These are phyloP conservation scores for Trametes hirsuta DNA, from an alignment of 1,284 basidiomycete species.

Conservation along the genomic window DNA sequence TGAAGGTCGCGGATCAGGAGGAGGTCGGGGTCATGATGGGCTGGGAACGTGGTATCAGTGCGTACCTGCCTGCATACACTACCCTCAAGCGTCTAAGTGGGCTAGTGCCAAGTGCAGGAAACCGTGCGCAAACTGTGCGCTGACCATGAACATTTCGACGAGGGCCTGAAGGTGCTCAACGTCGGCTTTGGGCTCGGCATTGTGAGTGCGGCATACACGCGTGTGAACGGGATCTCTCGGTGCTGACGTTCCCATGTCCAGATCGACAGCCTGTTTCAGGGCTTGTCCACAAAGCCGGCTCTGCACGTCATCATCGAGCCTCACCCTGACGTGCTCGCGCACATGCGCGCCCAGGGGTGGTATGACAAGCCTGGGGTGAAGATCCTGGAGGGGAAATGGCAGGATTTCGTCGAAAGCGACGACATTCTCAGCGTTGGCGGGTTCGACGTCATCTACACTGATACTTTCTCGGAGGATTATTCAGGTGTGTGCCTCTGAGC, in stretches of 20 bases:
- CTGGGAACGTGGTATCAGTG: constrained; percentile 86
- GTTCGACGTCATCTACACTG: constrained; percentile 94
- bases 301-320: constrained; percentile 95
- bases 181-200: constrained; percentile 96
- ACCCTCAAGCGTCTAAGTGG: constrained; percentile 23
- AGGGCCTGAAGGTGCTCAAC: constrained; percentile 79
- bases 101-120: constrained; percentile 56
- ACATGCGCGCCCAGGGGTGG: constrained; percentile 80
- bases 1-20: constrained; percentile 70
- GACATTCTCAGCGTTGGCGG: constrained; percentile 61
- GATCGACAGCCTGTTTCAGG: constrained; percentile 87
- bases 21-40: constrained; percentile 96
- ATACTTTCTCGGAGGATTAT: constrained; percentile 93
- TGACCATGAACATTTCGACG: constrained; percentile 49
- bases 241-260: constrained; percentile 34
- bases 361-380: constrained; percentile 76
- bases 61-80: constrained; percentile 24
- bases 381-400: constrained; percentile 92
- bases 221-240: not conserved
- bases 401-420: constrained; percentile 73
- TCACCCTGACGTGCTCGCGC: constrained; percentile 86
- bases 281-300: constrained; percentile 58
- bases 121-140: constrained; percentile 68
- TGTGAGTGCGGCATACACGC: constrained; percentile 49
- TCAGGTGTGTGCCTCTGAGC: constrained; percentile 43